Conservation (phyloP, 352 stramenopile genomes). For the Pythium phragmiticola region DNA sequence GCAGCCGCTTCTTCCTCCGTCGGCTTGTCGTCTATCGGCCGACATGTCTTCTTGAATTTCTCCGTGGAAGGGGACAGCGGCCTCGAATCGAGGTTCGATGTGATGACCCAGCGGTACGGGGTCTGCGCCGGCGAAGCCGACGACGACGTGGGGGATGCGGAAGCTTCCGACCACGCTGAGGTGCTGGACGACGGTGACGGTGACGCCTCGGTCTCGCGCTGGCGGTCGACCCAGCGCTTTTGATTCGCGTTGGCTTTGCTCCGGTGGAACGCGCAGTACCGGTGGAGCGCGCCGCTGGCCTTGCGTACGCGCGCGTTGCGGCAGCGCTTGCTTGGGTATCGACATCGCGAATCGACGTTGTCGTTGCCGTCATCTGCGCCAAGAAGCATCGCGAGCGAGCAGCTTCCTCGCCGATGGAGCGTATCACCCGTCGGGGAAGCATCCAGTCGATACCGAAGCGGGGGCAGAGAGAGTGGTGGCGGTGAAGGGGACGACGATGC, state of each 20-base stretch:
- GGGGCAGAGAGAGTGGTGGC: background rate
- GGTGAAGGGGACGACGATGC: background rate
- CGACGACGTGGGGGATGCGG: background rate
- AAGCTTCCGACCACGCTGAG: background rate
- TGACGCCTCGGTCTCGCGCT: slow-evolving; percentile 9
- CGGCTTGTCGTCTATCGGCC: too few relatives aligned
- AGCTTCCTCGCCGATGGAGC: background rate
- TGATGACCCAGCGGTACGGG: slow-evolving; percentile 16
- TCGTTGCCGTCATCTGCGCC: background rate
- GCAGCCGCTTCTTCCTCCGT: background rate
- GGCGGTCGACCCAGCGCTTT: slow-evolving; percentile 27
- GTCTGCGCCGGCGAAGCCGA: background rate
- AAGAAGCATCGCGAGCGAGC: background rate
- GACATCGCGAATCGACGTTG: slow-evolving; percentile 10
- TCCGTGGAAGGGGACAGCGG: too few relatives aligned
- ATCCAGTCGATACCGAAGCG: background rate
- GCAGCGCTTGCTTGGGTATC: slow-evolving; percentile 23
- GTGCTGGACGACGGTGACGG: background rate
- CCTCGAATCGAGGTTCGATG: background rate
- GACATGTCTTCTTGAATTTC: background rate
- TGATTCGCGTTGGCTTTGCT: slow-evolving; percentile 34
- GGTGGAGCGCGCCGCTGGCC: slow-evolving; percentile 27
- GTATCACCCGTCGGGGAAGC: background rate
- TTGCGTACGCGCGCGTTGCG: slow-evolving; percentile 30
- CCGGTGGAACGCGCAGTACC: slow-evolving; percentile 28